Conservation (phyloP, 192 early-diverging fungal genomes). For the Chytriomyces confervae region DNA sequence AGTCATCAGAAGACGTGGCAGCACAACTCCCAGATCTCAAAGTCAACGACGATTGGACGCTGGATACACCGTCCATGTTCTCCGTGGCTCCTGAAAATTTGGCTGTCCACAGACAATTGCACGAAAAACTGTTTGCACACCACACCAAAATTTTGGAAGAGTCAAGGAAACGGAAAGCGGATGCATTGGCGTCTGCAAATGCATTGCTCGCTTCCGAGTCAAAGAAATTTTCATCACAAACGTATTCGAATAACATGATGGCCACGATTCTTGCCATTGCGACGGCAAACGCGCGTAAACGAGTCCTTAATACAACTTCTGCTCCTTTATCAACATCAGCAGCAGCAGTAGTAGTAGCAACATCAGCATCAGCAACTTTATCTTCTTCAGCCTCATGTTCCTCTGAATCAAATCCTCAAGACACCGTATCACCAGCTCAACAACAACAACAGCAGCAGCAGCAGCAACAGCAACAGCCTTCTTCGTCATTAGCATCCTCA, state of each 20-base stretch:
- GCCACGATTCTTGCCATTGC: constrained; percentile 16
- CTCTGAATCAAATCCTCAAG: neutral
- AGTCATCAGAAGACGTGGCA: neutral
- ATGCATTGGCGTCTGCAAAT: neutral
- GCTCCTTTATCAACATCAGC: neutral
- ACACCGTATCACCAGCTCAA: neutral
- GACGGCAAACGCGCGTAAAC: neutral
- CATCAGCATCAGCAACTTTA: neutral
- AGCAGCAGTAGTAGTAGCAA: neutral
- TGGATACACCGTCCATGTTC: neutral
- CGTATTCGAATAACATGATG: neutral
- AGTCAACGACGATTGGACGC: neutral
- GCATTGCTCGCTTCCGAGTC: neutral
- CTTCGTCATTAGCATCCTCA: too few relatives aligned
- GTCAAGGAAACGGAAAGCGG: neutral
- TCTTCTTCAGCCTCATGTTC: neutral
- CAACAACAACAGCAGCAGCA: too few relatives aligned
- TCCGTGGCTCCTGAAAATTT: constrained; percentile 11
- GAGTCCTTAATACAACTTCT: neutral
- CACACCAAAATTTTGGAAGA: constrained; percentile 3
- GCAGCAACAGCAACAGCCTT: too few relatives aligned
- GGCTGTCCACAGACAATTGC: constrained; percentile 4
- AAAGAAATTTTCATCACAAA: neutral
- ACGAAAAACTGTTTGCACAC: neutral
- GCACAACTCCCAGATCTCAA: neutral